These are phyloP conservation scores for Musa beccarii DNA, from an alignment of 176 grass and related monocot genomes.

Conservation along the genomic window DNA sequence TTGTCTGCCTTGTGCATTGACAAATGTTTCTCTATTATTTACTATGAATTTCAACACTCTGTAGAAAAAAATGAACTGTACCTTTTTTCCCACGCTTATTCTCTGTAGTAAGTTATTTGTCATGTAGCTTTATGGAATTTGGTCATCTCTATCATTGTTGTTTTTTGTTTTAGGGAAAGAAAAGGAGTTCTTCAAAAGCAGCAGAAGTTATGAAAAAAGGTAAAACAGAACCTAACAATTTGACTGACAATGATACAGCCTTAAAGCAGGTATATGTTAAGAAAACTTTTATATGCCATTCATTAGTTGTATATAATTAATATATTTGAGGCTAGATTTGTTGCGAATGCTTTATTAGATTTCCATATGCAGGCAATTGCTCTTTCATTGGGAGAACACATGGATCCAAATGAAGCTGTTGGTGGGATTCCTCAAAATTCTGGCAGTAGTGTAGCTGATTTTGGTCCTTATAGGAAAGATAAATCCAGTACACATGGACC, in stretches of 20 bases:
- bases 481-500: conserved; percentile 21
- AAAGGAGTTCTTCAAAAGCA: conserved; percentile 28
- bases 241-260: conserved; percentile 46
- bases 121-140: neutral
- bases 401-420: conserved; percentile 6
- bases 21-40: neutral
- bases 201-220: conserved; percentile 36
- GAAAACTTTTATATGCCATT: neutral
- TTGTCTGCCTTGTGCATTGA: neutral
- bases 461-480: conserved; percentile 18
- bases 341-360: neutral
- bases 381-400: conserved; percentile 46
- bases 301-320: neutral
- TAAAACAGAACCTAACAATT: conserved; percentile 24
- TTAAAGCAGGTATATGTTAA: conserved; percentile 46
- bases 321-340: neutral
- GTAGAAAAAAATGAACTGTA: neutral
- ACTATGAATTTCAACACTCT: neutral
- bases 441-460: conserved; percentile 20
- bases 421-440: conserved; percentile 15
- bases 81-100: neutral
- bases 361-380: conserved; percentile 64
- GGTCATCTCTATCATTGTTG: neutral
- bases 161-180: conserved; percentile 40
- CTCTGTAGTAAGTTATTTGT: neutral